phyloP scores from a whole-genome alignment of 2,329 filamentous ascomycete species.

The Lizonia empirigonia region DNA sequence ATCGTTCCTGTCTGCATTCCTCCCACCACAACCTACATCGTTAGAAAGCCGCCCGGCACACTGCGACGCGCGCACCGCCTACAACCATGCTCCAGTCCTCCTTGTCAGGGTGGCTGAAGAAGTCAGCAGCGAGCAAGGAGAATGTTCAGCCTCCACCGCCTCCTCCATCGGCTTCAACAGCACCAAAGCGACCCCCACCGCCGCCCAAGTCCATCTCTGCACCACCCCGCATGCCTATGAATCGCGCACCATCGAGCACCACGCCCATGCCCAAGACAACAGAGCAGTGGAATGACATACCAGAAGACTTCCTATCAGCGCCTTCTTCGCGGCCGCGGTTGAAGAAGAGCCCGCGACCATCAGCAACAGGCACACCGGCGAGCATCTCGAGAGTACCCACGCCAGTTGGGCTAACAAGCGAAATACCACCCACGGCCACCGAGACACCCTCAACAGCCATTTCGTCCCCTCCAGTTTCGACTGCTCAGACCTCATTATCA shows the following conservation, averaged over 20 bases:
- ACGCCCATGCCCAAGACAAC: slow-evolving; percentile 23
- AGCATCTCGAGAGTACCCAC: slow-evolving; percentile 24
- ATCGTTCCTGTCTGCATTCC: background rate
- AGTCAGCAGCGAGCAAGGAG: slow-evolving; percentile 46
- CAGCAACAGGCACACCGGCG: slow-evolving; percentile 24
- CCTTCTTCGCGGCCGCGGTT: slow-evolving; percentile 31
- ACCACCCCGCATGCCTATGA: slow-evolving; percentile 22
- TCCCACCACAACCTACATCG: background rate
- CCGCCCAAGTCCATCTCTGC: slow-evolving; percentile 29
- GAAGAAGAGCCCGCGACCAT: slow-evolving; percentile 34
- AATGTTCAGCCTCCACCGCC: slow-evolving; percentile 19
- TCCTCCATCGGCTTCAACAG: slow-evolving; percentile 7
- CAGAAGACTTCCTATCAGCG: slow-evolving; percentile 33
- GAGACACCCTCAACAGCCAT: slow-evolving; percentile 5
- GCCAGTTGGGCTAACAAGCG: slow-evolving; percentile 12
- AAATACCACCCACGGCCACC: slow-evolving; percentile 2
- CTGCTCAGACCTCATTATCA: slow-evolving; percentile 2
- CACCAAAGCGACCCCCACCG: slow-evolving; percentile 22
- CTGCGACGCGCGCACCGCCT: slow-evolving; percentile 2
- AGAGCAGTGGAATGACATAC: slow-evolving; percentile 40
- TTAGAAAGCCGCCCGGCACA: background rate
- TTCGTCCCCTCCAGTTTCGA: slow-evolving; percentile 4
- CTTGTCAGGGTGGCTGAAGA: slow-evolving; percentile 55
- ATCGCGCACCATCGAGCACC: slow-evolving; percentile 14
- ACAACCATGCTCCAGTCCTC: slow-evolving; percentile 53